A percentile compares a stretch with the other conserved stretches of the same genome.
Evolutionary conservation across 148 eudicot genomes (phyloP).

Genomic region (Beta vulgaris): DNA sequence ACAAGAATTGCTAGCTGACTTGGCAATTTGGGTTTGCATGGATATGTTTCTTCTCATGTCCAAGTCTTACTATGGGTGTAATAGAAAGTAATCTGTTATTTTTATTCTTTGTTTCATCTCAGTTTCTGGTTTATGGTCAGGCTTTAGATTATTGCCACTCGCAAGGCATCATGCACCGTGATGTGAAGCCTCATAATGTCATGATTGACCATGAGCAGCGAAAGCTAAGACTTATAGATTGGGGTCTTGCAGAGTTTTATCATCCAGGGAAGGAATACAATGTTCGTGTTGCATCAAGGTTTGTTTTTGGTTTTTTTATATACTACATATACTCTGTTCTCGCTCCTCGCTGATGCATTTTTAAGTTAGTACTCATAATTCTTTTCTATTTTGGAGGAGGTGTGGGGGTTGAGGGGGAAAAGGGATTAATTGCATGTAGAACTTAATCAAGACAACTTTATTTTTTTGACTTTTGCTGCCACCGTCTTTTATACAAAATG

Average conservation of each 20-base stretch:
- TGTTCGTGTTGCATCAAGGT: conserved; percentile 99
- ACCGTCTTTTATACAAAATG: too few species aligned
- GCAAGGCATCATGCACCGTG: conserved; percentile 96
- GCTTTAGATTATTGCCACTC: conserved; percentile 93
- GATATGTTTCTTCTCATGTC: background rate
- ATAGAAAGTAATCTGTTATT: background rate
- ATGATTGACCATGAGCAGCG: conserved; percentile 97
- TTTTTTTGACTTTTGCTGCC: too few species aligned
- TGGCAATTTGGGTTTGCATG: too few species aligned
- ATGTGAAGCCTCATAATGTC: conserved; percentile 96
- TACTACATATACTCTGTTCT: background rate
- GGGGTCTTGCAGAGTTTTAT: conserved; percentile 94
- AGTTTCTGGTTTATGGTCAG: conserved; percentile 29
- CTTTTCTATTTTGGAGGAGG: background rate
- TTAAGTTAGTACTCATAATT: background rate
- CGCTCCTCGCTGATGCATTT: background rate
- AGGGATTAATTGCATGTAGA: background rate
- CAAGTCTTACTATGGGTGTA: background rate
- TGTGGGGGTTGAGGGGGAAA: too few species aligned
- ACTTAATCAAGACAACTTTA: too few species aligned
- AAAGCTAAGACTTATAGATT: conserved; percentile 88
- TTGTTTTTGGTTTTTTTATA: conserved; percentile 20
- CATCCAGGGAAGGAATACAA: conserved; percentile 90
- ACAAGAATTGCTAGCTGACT: too few species aligned
- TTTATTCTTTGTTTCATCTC: background rate